Percentiles rank a stretch among this genome's conserved stretches.
These are phyloP conservation scores for Cadophora luteo-olivacea DNA, from an alignment of 2,329 filamentous ascomycete species.

Conservation along the genomic window DNA sequence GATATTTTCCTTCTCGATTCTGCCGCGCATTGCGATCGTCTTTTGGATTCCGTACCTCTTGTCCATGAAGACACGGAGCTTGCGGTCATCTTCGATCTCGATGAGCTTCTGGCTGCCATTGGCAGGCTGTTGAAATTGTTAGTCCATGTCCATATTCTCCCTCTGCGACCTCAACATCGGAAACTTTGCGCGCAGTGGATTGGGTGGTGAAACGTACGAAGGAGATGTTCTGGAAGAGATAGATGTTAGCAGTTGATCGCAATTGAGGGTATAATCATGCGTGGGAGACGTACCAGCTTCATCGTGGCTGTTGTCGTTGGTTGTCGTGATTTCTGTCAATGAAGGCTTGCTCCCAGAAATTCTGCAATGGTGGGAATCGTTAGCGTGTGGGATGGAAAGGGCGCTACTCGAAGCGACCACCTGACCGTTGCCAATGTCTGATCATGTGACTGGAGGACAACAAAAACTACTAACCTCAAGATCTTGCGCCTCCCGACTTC, in stretches of 20 bases:
- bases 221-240: slow-evolving; percentile 42
- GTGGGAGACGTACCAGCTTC: slow-evolving; percentile 43
- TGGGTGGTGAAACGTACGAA: slow-evolving; percentile 40
- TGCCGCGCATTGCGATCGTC: slow-evolving; percentile 52
- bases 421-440: background rate
- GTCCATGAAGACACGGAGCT: slow-evolving; percentile 98
- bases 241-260: slow-evolving; percentile 35
- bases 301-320: slow-evolving; percentile 38
- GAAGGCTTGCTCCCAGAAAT: background rate
- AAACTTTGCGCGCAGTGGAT: slow-evolving; percentile 18
- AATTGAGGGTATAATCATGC: slow-evolving; percentile 5
- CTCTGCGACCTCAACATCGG: background rate
- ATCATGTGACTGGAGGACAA: background rate
- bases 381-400: slow-evolving; percentile 4
- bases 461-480: background rate
- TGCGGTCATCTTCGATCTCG: slow-evolving; percentile 99
- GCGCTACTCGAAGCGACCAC: slow-evolving; percentile 9
- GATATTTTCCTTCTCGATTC: slow-evolving; percentile 32
- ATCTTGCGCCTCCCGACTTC: background rate
- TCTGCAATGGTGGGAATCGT: background rate
- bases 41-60: slow-evolving; percentile 65
- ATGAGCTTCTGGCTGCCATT: slow-evolving; percentile 99
- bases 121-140: slow-evolving; percentile 66
- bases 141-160: slow-evolving; percentile 28
- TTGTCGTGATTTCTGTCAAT: slow-evolving; percentile 12